Base-by-base conservation (phyloP, 257 asterid species). In the Nicotiana benthamiana region DNA sequence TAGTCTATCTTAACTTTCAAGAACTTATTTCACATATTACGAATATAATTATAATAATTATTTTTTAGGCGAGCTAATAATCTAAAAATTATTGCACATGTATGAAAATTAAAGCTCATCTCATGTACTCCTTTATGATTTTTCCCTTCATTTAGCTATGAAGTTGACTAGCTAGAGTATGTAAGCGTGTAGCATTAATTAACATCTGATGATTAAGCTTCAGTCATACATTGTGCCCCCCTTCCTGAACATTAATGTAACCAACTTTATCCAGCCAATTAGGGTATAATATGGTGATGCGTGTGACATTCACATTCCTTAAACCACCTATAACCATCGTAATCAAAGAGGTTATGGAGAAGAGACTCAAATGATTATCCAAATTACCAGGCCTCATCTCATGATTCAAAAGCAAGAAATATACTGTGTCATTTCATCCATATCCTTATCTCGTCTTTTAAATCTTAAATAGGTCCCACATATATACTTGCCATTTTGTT, bases 401-500 rank as follows among this genome's bases (percentile, higher is more conserved):
- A 65, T 75, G 79, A 13, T 62, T 26, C 53, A 17, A 34, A 75
- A 52, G 26, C 20, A 48, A 22, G 48, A 40, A 65, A 81, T 26
- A 9, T 40, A 40, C 2, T 52, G 4, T 27, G 4, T 3, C 27
- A 57, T 67, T 67, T 34, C 11, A 24, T 59, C 48, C 15, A 70
- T 79, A 70, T 79, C 83, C 77, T 60, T 72, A 79, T 79, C 48
- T 40, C 86, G 9, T 51, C 62, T 72, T n/a, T 48, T 52, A 10
- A 72, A 24, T 72, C 78, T 3, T 13, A 22, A 13, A 24, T 22
- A 22, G 78, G 78, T 46, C 78, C 78, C 78, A 72, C 78, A 72
- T n/a, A n/a, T n/a, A n/a, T 7, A 22, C 60, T 48, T 72, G 36
- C 78, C 24, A 72, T 46, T 72, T 72, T 46, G 20, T 24, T 6